Base-by-base conservation (phyloP, 768 basidiomycete species). In the Boletus reticuloceps region DNA sequence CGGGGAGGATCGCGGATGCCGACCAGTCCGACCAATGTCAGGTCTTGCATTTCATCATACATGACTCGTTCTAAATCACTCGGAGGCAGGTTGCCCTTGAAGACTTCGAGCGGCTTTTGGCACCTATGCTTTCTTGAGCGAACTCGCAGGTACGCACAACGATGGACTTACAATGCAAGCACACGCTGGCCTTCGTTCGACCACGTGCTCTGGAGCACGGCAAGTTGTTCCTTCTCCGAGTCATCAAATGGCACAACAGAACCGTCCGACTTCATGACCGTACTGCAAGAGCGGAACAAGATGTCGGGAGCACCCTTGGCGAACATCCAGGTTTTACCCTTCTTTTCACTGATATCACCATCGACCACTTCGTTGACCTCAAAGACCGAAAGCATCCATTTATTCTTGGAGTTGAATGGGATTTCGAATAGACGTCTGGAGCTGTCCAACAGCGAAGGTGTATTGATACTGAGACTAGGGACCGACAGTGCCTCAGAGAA, bases 241-340 rank as follows among this genome's bases (percentile, higher is more conserved):
- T 56, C 47, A 34, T 69, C 65, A 36, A 78, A 65, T 0, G 70
- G 70, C 3, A 68, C 58, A n/a, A 73, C 55, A n/a, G 64, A 57
- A 5, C 75, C 76, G 20, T 74, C 61, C 4, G 70, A 54, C 40
- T 54, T 63, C 62, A 75, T 64, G 40, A 72, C 71, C 6, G 47
- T 55, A 6, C 65, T 71, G 54, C 80, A 81, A 17, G 66, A 64
- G 11, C 68, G 69, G 52, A 81, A 74, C 27, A 82, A 70, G 20
- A 82, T 70, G 53, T 86, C 84, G 0, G 84, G 84, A 1, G 82
- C 84, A n/a, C 83, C 83, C 65, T 85, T 84, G 64, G 77, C 75
- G 47, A 79, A 69, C 54, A 84, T 66, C 65, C 77, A 67, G 0
- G 55, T 62, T 34, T 6, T 59, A 8, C 50, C 29, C 7, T 40